Conservation (phyloP, 306 rosid species). For the Glycine latifolia region DNA sequence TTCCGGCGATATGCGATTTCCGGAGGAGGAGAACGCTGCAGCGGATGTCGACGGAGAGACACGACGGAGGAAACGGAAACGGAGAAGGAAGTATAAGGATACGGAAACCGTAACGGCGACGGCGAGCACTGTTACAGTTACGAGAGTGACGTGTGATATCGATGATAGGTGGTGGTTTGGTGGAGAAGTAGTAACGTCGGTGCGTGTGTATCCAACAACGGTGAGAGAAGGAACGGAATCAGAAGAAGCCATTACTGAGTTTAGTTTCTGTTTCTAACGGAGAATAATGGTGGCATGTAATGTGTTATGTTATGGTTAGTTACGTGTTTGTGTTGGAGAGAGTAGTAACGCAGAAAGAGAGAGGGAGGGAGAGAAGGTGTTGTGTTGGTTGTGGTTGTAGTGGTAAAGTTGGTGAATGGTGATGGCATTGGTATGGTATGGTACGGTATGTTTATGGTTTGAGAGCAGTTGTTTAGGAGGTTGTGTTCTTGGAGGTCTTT, state of each 20-base stretch:
- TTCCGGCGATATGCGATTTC: slow-evolving; percentile 57
- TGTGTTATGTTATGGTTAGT: not conserved
- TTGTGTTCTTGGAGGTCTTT: no score
- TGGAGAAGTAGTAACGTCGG: not conserved
- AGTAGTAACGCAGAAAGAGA: no score
- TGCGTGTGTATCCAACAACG: slow-evolving; percentile 9
- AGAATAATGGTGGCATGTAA: slow-evolving; percentile 26
- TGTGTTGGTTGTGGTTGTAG: slow-evolving; percentile 28
- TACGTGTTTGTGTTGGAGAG: not conserved
- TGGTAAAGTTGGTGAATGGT: slow-evolving; percentile 42
- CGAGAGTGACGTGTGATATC: slow-evolving; percentile 33
- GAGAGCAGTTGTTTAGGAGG: no score
- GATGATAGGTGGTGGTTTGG: slow-evolving; percentile 33
- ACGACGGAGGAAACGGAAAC: slow-evolving; percentile 39
- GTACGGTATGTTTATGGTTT: no score
- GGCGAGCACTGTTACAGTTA: slow-evolving; percentile 54
- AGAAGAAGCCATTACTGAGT: slow-evolving; percentile 34
- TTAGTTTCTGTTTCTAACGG: not conserved
- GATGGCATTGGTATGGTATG: slow-evolving; percentile 26
- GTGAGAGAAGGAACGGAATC: slow-evolving; percentile 19
- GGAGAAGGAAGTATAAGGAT: slow-evolving; percentile 58
- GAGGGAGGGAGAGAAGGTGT: not conserved
- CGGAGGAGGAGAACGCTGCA: slow-evolving; percentile 4
- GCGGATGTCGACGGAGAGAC: slow-evolving; percentile 38
- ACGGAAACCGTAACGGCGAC: slow-evolving; percentile 53